phyloP scores from a whole-genome alignment of 208 protist species.

The Trichomonas vaginalis region DNA sequence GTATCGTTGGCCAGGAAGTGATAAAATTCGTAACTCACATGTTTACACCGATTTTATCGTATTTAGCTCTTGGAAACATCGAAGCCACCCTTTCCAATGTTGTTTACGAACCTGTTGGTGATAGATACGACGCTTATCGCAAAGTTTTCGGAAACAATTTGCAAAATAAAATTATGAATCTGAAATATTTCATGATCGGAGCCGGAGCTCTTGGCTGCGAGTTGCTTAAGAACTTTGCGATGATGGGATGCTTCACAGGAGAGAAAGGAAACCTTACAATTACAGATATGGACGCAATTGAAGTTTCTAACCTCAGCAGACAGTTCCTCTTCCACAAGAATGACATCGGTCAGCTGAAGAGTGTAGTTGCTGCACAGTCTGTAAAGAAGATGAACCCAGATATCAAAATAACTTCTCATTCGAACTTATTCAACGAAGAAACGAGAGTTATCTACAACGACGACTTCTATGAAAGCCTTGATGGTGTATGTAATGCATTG shows the following conservation, averaged over 20 bases:
- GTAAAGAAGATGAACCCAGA: slow-evolving; percentile 72
- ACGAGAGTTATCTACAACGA: slow-evolving; percentile 69
- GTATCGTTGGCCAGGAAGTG: slow-evolving; percentile 49
- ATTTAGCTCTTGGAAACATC: background rate
- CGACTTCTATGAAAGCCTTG: slow-evolving; percentile 73
- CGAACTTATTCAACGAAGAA: slow-evolving; percentile 65
- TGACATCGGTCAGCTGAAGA: slow-evolving; percentile 84
- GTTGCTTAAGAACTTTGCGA: slow-evolving; percentile 86
- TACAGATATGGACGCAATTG: slow-evolving; percentile 98
- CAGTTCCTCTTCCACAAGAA: slow-evolving; percentile 94
- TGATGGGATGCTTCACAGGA: slow-evolving; percentile 70
- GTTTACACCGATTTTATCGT: slow-evolving; percentile 46
- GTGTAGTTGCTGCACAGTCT: slow-evolving; percentile 62
- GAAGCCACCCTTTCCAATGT: background rate
- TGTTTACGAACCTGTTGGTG: background rate
- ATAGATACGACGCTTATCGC: slow-evolving; percentile 76
- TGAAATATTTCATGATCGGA: slow-evolving; percentile 67
- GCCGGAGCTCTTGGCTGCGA: slow-evolving; percentile 93
- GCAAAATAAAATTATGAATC: slow-evolving; percentile 56
- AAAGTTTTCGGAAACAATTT: slow-evolving; percentile 73
- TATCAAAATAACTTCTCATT: slow-evolving; percentile 27
- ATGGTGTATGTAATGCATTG: slow-evolving; percentile 85
- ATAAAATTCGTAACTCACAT: slow-evolving; percentile 49
- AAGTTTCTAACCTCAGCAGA: slow-evolving; percentile 60
- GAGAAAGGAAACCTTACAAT: slow-evolving; percentile 39